Conservation (phyloP, 306 rosid species). For the Casuarina equisetifolia region DNA sequence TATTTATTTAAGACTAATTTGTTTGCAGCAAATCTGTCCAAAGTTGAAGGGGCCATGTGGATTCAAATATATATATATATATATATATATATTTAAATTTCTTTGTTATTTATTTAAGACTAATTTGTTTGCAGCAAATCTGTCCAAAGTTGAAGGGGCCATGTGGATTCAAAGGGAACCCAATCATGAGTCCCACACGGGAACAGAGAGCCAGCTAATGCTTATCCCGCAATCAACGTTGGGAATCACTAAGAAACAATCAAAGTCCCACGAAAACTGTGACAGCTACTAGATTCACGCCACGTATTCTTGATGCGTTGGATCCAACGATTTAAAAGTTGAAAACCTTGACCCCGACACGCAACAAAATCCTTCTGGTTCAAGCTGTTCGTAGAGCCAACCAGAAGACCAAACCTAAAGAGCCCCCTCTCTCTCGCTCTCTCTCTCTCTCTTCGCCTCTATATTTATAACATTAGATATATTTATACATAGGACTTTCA, state of each 20-base stretch:
- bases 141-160: neutral
- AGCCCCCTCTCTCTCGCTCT: neutral
- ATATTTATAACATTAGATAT: no score
- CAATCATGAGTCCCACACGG: neutral
- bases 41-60: neutral
- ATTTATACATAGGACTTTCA: no score
- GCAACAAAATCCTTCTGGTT: neutral
- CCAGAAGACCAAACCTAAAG: neutral
- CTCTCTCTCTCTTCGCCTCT: neutral
- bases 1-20: no score
- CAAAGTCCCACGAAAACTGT: neutral
- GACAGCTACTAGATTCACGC: neutral
- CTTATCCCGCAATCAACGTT: slow-evolving; percentile 47
- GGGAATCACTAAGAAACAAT: neutral
- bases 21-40: no score
- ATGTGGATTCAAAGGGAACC: neutral
- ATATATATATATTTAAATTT: no score
- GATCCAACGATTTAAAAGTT: slow-evolving; percentile 37
- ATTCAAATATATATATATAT: no score
- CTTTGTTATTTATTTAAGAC: no score
- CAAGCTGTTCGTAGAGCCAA: no score
- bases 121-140: no score
- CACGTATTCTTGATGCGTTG: slow-evolving; percentile 48
- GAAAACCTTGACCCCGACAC: neutral
- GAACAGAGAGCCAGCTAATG: slow-evolving; percentile 6